Evolutionary conservation across 2,329 filamentous ascomycete genomes (phyloP).

Genomic region (Colletotrichum sp.): DNA sequence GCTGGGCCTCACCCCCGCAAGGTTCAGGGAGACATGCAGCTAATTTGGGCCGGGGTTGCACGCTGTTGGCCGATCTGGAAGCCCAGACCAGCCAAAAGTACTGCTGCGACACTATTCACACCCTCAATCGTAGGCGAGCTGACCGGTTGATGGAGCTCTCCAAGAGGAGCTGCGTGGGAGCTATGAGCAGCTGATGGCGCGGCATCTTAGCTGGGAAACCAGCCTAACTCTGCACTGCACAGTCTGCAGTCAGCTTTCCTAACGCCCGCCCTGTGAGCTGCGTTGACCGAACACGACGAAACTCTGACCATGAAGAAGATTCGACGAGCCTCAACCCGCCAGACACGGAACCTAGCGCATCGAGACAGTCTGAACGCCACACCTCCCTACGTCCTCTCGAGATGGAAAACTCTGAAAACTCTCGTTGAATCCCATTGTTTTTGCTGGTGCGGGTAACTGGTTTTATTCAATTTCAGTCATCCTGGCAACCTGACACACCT

Average conservation of each 20-base stretch:
- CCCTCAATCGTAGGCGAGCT: not conserved
- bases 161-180: not conserved
- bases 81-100: not conserved
- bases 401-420: not conserved
- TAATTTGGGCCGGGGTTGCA: not conserved
- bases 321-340: not conserved
- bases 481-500: not conserved
- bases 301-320: not conserved
- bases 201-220: not conserved
- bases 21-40: not conserved
- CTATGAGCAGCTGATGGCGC: constrained; percentile 4
- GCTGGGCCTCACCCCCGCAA: constrained; percentile 5
- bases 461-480: not conserved
- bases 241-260: not conserved
- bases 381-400: not conserved
- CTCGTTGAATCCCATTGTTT: not conserved
- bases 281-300: not conserved
- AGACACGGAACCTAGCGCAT: not conserved
- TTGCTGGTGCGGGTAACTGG: not conserved
- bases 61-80: constrained; percentile 5
- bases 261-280: not conserved
- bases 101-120: not conserved
- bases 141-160: not conserved
- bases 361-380: not conserved
- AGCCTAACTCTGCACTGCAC: not conserved